phyloP scores from a whole-genome alignment of 306 rosid genomes.

The Medicago truncatula region DNA sequence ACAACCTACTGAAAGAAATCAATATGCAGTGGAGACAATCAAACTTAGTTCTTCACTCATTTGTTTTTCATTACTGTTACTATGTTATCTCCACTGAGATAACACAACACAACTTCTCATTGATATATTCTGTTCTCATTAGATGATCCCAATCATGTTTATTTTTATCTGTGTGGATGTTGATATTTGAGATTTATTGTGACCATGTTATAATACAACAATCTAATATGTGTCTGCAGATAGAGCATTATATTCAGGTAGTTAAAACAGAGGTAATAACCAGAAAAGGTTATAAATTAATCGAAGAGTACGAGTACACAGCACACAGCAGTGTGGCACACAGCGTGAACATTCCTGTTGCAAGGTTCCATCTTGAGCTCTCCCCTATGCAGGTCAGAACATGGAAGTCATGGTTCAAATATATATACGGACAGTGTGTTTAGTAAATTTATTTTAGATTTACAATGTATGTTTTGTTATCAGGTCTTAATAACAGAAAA shows the following conservation, averaged over 20 bases:
- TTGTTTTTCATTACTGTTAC: slow-evolving; percentile 9
- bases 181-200: slow-evolving; percentile 22
- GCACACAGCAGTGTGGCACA: slow-evolving; percentile 89
- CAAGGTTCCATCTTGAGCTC: slow-evolving; percentile 91
- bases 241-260: slow-evolving; percentile 95
- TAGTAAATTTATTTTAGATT: slow-evolving; percentile 14
- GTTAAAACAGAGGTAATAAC: slow-evolving; percentile 86
- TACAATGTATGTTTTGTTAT: slow-evolving; percentile 33
- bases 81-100: slow-evolving; percentile 14
- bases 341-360: slow-evolving; percentile 72
- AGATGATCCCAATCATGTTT: slow-evolving; percentile 24
- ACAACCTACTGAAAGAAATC: not conserved
- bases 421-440: slow-evolving; percentile 26
- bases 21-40: slow-evolving; percentile 15
- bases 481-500: slow-evolving; percentile 88
- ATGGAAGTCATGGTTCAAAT: slow-evolving; percentile 9
- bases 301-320: slow-evolving; percentile 96
- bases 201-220: slow-evolving; percentile 13
- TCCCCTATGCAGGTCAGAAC: slow-evolving; percentile 95
- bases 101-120: slow-evolving; percentile 6
- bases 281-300: slow-evolving; percentile 58
- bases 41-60: slow-evolving; percentile 5
- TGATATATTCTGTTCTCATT: slow-evolving; percentile 16
- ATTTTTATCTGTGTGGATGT: slow-evolving; percentile 29
- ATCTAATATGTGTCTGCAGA: slow-evolving; percentile 58